Conservation (phyloP, 768 basidiomycete species). For the Suillus sp. region DNA sequence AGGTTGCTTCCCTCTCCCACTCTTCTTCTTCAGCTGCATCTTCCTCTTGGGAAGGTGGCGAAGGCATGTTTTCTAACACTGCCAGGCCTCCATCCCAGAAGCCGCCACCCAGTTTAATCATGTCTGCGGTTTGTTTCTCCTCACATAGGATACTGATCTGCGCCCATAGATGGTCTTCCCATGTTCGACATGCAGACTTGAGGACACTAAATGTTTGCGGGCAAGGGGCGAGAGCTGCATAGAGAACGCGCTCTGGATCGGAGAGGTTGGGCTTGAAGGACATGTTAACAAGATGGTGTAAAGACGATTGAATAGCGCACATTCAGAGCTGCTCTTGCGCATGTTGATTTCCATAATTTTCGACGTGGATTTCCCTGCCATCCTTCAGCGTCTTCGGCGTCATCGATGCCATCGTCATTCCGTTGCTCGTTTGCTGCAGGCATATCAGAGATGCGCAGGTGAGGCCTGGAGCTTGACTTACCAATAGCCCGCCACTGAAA, state of each 20-base stretch:
- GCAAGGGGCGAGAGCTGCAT: constrained; percentile 81
- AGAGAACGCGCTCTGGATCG: constrained; percentile 79
- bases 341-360: constrained; percentile 86
- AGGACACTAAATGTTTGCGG: constrained; percentile 65
- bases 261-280: constrained; percentile 53
- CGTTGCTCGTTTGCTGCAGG: constrained; percentile 49
- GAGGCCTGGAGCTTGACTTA: constrained; percentile 35
- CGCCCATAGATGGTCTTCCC: constrained; percentile 98
- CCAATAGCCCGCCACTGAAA: constrained; percentile 78
- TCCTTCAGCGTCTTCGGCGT: constrained; percentile 43
- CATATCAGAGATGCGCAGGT: constrained; percentile 35
- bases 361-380: constrained; percentile 80
- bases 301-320: constrained; percentile 19
- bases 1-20: constrained; percentile 67
- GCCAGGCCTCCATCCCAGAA: constrained; percentile 78
- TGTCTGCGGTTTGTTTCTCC: constrained; percentile 71
- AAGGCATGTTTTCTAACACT: constrained; percentile 44
- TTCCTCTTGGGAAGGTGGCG: constrained; percentile 24
- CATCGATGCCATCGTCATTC: constrained; percentile 49
- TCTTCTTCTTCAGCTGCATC: constrained; percentile 50
- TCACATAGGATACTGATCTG: constrained; percentile 81
- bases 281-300: background rate
- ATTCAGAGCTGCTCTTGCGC: constrained; percentile 75
- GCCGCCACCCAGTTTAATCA: constrained; percentile 63
- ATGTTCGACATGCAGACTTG: constrained; percentile 77